These are phyloP conservation scores for Henckelia pumila DNA, from an alignment of 257 asterid genomes.

Conservation along the genomic window DNA sequence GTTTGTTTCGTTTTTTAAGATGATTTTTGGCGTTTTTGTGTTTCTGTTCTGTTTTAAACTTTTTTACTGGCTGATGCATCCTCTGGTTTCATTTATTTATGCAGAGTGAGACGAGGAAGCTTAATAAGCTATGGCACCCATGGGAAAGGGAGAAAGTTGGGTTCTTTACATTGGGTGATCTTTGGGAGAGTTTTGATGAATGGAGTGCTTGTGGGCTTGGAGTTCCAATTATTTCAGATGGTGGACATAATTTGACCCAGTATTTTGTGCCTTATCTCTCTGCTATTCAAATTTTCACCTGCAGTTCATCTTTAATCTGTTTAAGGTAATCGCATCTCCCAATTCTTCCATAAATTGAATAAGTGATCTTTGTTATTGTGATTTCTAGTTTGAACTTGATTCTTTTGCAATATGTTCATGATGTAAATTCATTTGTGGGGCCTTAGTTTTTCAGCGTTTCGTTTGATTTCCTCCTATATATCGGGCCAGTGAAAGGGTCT, in stretches of 20 bases:
- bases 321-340: constrained; percentile 49
- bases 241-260: constrained; percentile 66
- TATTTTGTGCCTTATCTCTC: constrained; percentile 95
- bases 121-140: constrained; percentile 90
- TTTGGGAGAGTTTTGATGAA: constrained; percentile 85
- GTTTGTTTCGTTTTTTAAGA: constrained; percentile 21
- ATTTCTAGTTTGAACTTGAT: background rate
- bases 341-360: background rate
- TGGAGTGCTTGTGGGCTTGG: constrained; percentile 97
- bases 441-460: no score
- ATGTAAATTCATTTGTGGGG: background rate
- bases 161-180: constrained; percentile 74
- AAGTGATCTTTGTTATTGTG: background rate
- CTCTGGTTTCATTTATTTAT: background rate
- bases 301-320: constrained; percentile 57
- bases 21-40: background rate
- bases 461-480: no score
- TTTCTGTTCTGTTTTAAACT: no score
- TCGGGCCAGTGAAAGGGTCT: background rate
- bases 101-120: constrained; percentile 76
- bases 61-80: background rate
- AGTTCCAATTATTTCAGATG: constrained; percentile 66
- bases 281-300: constrained; percentile 91
- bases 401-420: no score
- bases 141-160: constrained; percentile 86